phyloP scores from a whole-genome alignment of 768 basidiomycete genomes.

The Russula dissimulans region DNA sequence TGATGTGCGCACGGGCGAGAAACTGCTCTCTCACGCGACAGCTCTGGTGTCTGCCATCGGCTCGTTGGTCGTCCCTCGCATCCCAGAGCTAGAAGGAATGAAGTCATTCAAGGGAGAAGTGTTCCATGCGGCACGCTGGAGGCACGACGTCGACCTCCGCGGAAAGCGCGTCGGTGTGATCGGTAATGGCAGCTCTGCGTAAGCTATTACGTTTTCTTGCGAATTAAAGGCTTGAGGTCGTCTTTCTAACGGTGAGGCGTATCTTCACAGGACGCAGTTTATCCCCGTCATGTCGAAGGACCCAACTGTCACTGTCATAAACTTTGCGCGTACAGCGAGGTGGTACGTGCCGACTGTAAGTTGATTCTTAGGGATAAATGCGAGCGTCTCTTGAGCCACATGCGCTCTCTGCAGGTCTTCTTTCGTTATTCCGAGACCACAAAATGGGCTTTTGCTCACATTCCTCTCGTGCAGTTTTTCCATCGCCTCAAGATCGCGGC shows the following conservation, averaged over 20 bases:
- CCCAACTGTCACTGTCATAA: slow-evolving; percentile 39
- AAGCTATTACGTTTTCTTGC: not conserved
- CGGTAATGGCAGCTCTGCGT: slow-evolving; percentile 56
- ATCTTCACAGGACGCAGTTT: slow-evolving; percentile 32
- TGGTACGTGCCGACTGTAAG: slow-evolving; percentile 45
- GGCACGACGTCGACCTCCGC: slow-evolving; percentile 40
- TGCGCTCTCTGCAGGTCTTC: slow-evolving; percentile 1
- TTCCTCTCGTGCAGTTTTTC: slow-evolving; percentile 39
- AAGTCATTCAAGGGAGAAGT: slow-evolving; percentile 37
- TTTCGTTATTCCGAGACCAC: slow-evolving; percentile 34
- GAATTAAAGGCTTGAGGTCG: no score
- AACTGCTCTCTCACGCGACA: slow-evolving; percentile 16
- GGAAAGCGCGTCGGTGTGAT: slow-evolving; percentile 50
- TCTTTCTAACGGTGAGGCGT: no score
- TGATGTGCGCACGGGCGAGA: slow-evolving; percentile 9
- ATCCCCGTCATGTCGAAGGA: slow-evolving; percentile 43
- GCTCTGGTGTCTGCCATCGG: slow-evolving; percentile 27
- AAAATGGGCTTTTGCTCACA: slow-evolving; percentile 45
- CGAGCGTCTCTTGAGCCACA: not conserved
- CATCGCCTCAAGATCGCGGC: slow-evolving; percentile 41
- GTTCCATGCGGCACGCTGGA: slow-evolving; percentile 55
- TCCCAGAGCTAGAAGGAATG: slow-evolving; percentile 23
- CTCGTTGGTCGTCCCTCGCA: slow-evolving; percentile 22
- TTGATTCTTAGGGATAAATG: not conserved
- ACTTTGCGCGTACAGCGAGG: slow-evolving; percentile 47